phyloP scores from a whole-genome alignment of 2,329 filamentous ascomycete genomes.

The Apiospora arundinis region DNA sequence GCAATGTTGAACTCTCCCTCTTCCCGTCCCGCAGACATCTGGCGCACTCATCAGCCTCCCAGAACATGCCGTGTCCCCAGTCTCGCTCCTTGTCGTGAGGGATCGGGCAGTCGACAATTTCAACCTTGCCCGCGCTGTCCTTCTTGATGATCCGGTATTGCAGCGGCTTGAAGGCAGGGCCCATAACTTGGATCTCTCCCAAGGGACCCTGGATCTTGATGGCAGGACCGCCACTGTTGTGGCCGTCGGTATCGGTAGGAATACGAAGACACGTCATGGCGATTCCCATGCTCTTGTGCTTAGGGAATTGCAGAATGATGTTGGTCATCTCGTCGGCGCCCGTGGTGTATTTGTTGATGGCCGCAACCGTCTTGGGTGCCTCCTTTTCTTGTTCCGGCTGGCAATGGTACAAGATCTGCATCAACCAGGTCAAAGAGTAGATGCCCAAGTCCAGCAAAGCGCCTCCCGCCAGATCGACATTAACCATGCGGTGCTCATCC shows the following conservation, averaged over 20 bases:
- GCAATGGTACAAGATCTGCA: slow-evolving; percentile 85
- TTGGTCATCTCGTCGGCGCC: slow-evolving; percentile 81
- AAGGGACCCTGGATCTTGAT: slow-evolving; percentile 82
- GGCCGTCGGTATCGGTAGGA: slow-evolving; percentile 65
- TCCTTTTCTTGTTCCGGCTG: slow-evolving; percentile 72
- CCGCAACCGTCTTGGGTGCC: slow-evolving; percentile 69
- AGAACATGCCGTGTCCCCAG: slow-evolving; percentile 85
- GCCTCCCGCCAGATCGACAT: slow-evolving; percentile 81
- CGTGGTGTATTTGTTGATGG: slow-evolving; percentile 75
- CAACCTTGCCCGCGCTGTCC: slow-evolving; percentile 52
- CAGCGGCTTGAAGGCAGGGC: slow-evolving; percentile 72
- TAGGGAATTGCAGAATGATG: slow-evolving; percentile 78
- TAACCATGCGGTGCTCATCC: slow-evolving; percentile 78
- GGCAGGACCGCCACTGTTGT: slow-evolving; percentile 65
- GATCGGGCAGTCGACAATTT: slow-evolving; percentile 60
- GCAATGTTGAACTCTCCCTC: slow-evolving; percentile 74
- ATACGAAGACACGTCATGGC: slow-evolving; percentile 71
- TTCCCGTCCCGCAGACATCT: slow-evolving; percentile 77
- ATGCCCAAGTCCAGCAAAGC: slow-evolving; percentile 85
- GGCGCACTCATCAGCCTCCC: slow-evolving; percentile 83
- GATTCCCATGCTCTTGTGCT: slow-evolving; percentile 72
- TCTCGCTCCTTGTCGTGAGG: slow-evolving; percentile 55
- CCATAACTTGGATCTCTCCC: slow-evolving; percentile 82
- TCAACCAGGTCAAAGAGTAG: slow-evolving; percentile 89
- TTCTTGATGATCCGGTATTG: slow-evolving; percentile 68